Base-by-base conservation (phyloP, 2,329 filamentous ascomycete genomes). In the Talaromyces sp. region DNA sequence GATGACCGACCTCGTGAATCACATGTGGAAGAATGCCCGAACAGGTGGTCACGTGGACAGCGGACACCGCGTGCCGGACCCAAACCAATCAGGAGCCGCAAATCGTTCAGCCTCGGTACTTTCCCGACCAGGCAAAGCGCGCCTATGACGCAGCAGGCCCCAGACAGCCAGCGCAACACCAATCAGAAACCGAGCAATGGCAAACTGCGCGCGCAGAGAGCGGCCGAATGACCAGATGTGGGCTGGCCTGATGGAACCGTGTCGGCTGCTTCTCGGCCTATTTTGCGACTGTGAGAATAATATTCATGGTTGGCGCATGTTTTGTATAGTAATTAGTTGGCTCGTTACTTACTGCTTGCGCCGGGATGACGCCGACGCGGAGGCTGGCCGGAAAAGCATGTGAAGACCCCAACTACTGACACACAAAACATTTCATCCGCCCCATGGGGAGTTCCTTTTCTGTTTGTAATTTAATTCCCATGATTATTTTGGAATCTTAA, bases 61-160 rank as follows among this genome's bases (percentile, higher is more conserved):
- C 41, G 41, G 17, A 21, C 11, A 43, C 17, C 6, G 19, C 41
- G 41, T 9, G 17, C 10, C 17, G 41, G 3, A 5, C 41, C 3
- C 17, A 19, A 46, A 19, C 43, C 43, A 46, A 46, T 46, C 43
- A 46, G 19, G 19, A 11, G n/a, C n/a, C 9, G 43, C 43, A 46
- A 9, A 46, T 46, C 24, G 43, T 46, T 46, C 60, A 61, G 57
- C 66, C 66, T 68, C 66, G 66, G 66, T 51, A 66, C 24, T 54
- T 68, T 60, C 67, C 62, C 8, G 50, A 60, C 57, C 4, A 1
- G 58, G 62, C 9, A 35, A 21, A 26, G 60, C 24, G 2, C 6
- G 24, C 26, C 38, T 31, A 66, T 67, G 65, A 66, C 61, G 64
- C 62, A 61, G 59, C 48, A 32, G 10, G 43, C 26, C 43, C 9